Evolutionary conservation across 345 rosid genomes (phyloP).

Genomic region (Rhodamnia argentea): DNA sequence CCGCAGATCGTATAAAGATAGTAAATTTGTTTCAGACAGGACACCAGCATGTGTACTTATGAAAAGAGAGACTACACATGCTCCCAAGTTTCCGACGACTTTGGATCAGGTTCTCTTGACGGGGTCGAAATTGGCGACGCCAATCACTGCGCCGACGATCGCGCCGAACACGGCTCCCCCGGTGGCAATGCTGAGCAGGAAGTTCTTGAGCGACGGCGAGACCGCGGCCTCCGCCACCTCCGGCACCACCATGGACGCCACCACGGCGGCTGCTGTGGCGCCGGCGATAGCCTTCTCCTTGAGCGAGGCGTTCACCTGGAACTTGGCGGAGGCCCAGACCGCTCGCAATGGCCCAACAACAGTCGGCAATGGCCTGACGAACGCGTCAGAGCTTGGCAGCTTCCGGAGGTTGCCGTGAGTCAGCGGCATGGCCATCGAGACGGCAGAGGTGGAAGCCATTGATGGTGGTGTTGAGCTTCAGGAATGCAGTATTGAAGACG

Average conservation of each 20-base stretch:
- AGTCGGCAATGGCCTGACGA: constrained; percentile 44
- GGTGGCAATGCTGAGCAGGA: constrained; percentile 77
- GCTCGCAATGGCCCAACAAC: constrained; percentile 26
- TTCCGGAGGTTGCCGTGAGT: constrained; percentile 21
- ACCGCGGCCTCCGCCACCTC: constrained; percentile 69
- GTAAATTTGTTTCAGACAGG: not conserved
- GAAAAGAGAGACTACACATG: not conserved
- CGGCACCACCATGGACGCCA: constrained; percentile 67
- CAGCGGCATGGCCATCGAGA: constrained; percentile 56
- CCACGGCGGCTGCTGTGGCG: constrained; percentile 59
- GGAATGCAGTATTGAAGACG: not conserved
- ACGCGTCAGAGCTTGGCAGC: constrained; percentile 18
- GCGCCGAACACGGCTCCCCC: constrained; percentile 57
- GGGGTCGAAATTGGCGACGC: constrained; percentile 69
- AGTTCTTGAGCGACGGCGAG: constrained; percentile 83
- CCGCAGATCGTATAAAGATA: not conserved
- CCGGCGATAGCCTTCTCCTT: constrained; percentile 72
- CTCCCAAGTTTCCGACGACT: not conserved
- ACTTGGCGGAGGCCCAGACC: constrained; percentile 4
- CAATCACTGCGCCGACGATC: constrained; percentile 54
- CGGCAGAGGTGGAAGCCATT: constrained; percentile 77
- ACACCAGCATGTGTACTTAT: not conserved
- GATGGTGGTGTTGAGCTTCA: not conserved
- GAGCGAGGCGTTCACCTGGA: constrained; percentile 42
- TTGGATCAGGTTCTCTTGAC: constrained; percentile 51